These are phyloP conservation scores for Ploettnerulaceae sp. DNA, from an alignment of 2,329 filamentous ascomycete genomes.

Conservation along the genomic window DNA sequence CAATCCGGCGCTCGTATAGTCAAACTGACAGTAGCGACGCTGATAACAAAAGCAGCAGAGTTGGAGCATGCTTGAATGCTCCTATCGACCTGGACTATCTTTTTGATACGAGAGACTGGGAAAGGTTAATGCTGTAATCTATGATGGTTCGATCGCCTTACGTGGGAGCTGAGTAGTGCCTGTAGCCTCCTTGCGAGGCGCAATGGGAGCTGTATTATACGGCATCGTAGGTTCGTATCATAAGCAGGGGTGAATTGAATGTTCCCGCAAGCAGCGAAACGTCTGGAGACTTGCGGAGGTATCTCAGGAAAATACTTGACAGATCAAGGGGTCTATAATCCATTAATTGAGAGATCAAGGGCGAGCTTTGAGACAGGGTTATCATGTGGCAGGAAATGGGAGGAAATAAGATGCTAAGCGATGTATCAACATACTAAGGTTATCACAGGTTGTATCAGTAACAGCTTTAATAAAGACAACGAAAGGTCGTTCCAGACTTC, in stretches of 20 bases:
- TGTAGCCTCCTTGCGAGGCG: constrained; percentile 74
- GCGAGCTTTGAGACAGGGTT: too few relatives aligned
- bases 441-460: too few relatives aligned
- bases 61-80: constrained; percentile 85
- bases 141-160: constrained; percentile 43
- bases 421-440: too few relatives aligned
- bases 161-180: constrained; percentile 81
- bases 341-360: too few relatives aligned
- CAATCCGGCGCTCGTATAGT: too few relatives aligned
- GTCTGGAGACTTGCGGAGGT: neutral
- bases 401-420: too few relatives aligned
- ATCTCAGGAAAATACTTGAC: constrained; percentile 13
- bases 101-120: constrained; percentile 88
- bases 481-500: too few relatives aligned
- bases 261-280: neutral
- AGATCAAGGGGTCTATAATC: too few relatives aligned
- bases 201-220: constrained; percentile 81
- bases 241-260: neutral
- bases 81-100: constrained; percentile 84
- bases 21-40: constrained; percentile 75
- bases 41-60: constrained; percentile 91
- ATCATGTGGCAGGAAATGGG: too few relatives aligned
- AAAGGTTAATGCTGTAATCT: constrained; percentile 11
- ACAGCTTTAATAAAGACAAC: too few relatives aligned
- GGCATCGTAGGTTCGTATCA: constrained; percentile 55